Conservation (phyloP, 2,329 filamentous ascomycete species). For the Fusarium caatingaense region DNA sequence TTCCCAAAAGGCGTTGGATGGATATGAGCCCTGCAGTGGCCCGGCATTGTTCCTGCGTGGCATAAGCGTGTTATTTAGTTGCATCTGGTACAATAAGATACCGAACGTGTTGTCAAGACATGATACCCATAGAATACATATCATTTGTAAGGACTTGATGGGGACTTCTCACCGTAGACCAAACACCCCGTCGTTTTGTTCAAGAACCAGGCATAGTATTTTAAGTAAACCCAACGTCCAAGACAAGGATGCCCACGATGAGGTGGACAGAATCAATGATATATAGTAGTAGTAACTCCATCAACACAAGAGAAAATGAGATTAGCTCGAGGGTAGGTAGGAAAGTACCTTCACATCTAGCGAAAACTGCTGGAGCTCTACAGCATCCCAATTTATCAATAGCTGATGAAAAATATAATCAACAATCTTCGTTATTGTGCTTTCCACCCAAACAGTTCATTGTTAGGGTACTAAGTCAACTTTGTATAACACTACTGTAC, state of each 20-base stretch:
- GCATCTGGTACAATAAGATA: slow-evolving; percentile 28
- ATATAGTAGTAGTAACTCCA: not conserved
- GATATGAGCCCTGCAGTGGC: slow-evolving; percentile 13
- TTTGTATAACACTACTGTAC: no score
- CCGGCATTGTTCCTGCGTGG: slow-evolving; percentile 10
- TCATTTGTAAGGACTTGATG: slow-evolving; percentile 8
- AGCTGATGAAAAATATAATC: not conserved
- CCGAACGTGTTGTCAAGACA: slow-evolving; percentile 29
- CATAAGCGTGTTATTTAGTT: slow-evolving; percentile 37
- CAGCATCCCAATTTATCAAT: not conserved
- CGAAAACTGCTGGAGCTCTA: not conserved
- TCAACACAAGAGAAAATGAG: not conserved
- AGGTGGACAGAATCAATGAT: not conserved
- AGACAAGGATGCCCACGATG: not conserved
- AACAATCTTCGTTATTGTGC: not conserved
- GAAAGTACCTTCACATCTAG: not conserved
- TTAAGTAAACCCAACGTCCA: not conserved
- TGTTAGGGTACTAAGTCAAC: not conserved
- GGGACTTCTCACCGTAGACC: not conserved
- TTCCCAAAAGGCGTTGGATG: slow-evolving; percentile 31
- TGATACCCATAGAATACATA: slow-evolving; percentile 42
- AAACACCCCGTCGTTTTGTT: not conserved
- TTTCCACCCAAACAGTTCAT: not conserved
- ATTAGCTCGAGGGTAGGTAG: not conserved
- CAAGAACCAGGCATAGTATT: not conserved